Percentiles rank a stretch among this genome's conserved stretches.
phyloP scores from a whole-genome alignment of 305 asterid species.

The Fraxinus nigra region DNA sequence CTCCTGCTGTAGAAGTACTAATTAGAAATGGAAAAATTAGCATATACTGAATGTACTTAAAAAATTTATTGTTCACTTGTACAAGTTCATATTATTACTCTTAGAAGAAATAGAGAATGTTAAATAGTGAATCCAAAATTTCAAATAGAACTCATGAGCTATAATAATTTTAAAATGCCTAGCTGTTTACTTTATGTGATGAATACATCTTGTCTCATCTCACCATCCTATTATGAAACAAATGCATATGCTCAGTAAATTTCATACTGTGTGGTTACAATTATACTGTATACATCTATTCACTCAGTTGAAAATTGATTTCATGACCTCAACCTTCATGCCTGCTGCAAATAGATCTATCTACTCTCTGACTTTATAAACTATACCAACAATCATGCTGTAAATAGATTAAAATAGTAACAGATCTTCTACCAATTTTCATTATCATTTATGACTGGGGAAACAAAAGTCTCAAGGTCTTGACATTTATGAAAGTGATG shows the following conservation, averaged over 20 bases:
- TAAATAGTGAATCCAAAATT: background rate
- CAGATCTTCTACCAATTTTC: background rate
- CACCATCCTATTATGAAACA: background rate
- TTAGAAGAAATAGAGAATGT: background rate
- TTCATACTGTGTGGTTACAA: background rate
- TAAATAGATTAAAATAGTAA: background rate
- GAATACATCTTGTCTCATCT: background rate
- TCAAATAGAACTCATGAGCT: background rate
- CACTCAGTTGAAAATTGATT: background rate
- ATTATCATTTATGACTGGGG: background rate
- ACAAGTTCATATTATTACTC: background rate
- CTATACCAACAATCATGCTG: background rate
- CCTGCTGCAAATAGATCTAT: background rate
- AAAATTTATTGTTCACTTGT: background rate
- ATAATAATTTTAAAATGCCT: background rate
- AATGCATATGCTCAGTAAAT: background rate
- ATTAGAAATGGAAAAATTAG: background rate
- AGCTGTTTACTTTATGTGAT: background rate
- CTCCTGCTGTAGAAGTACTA: background rate
- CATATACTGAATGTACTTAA: background rate
- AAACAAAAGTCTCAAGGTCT: background rate
- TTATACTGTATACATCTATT: background rate
- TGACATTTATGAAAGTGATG: background rate
- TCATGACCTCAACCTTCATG: background rate
- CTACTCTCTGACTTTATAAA: background rate